A percentile compares a stretch with the other conserved stretches of the same genome.
phyloP scores from a whole-genome alignment of 345 rosid species.

The Populus deltoides region DNA sequence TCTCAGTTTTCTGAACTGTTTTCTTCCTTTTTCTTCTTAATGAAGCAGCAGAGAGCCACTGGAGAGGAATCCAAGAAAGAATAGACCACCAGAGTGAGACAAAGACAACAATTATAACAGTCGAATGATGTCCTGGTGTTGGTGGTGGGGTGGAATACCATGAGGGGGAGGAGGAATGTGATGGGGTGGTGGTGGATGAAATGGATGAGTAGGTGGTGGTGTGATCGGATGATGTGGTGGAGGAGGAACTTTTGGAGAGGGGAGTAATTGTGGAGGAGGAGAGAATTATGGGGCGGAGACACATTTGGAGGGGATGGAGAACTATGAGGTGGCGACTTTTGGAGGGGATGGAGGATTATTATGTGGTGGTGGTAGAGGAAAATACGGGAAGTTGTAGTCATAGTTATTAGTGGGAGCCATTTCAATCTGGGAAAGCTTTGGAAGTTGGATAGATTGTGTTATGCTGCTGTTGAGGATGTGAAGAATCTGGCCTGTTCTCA shows the following conservation, averaged over 20 bases:
- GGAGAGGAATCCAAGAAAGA: conserved; percentile 60
- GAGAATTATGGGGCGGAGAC: conserved; percentile 13
- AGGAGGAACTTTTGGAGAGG: conserved; percentile 18
- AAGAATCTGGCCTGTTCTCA: not conserved
- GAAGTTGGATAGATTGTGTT: conserved; percentile 7
- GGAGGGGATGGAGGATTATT: conserved; percentile 12
- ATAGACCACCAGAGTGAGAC: conserved; percentile 60
- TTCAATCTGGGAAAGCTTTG: not conserved
- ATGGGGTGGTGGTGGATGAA: conserved; percentile 26
- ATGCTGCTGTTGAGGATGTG: not conserved
- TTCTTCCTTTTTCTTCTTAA: conserved; percentile 49
- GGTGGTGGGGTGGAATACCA: conserved; percentile 44
- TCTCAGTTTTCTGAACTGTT: conserved; percentile 34
- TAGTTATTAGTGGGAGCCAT: conserved; percentile 25
- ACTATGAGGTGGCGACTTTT: not conserved
- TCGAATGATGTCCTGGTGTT: conserved; percentile 48
- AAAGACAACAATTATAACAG: conserved; percentile 49
- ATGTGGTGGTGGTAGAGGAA: conserved; percentile 39
- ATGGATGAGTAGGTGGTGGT: conserved; percentile 19
- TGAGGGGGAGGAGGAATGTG: conserved; percentile 45
- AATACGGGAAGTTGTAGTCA: conserved; percentile 28
- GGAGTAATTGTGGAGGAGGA: conserved; percentile 19
- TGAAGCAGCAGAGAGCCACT: conserved; percentile 53
- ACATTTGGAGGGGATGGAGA: conserved; percentile 10
- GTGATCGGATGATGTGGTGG: conserved; percentile 22